Evolutionary conservation across 176 grass and related monocot genomes (phyloP), one percentile per base, ranked within the genome.

Genomic region (Oryza officinalis): DNA sequence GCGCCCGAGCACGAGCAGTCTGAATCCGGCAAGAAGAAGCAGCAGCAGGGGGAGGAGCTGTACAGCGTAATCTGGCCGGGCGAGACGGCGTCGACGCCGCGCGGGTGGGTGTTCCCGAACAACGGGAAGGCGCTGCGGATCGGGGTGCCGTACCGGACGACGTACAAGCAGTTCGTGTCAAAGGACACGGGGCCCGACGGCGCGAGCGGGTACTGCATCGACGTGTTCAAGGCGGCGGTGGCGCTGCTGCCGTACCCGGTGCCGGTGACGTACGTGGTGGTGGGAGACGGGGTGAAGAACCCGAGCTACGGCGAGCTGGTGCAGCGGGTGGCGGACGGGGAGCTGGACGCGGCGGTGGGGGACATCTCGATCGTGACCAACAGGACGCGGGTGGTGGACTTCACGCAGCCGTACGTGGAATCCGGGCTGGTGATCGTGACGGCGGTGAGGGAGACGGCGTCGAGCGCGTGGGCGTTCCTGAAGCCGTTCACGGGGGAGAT

Each of bases 41-140:
- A 76, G 14, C 52, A 3, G 18, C 7, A 54, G 14, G 3, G 65
- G 14, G 41, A 69, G 80, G 5, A 81, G 74, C 84, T 94, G 69
- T 84, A 88, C 81, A 88, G 86, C 81, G 82, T 90, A 27, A 83
- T 98, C 71, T 98, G 96, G 92, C 96, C 96, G 7, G 96, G 96
- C 2, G 90, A 93, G 82, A 88, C 87, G 8, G 74, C 87, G 47
- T n/a, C 70, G 22, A 66, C 28, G 59, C 96, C 96, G 12, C 88
- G 90, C 68, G 96, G 96, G 63, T 98, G 96, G 92, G 89, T 93
- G 64, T 93, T 98, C 75, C 88, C 95, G 3, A 90, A 95, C 85
- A 95, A 95, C 70, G 91, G 96, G 3, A 73, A 84, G 64, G 78
- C 81, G 76, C 89, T 98, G 72, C 78, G 77, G 72, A 98, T 95